Conservation (phyloP, 306 rosid species). For the Vicia villosa region DNA sequence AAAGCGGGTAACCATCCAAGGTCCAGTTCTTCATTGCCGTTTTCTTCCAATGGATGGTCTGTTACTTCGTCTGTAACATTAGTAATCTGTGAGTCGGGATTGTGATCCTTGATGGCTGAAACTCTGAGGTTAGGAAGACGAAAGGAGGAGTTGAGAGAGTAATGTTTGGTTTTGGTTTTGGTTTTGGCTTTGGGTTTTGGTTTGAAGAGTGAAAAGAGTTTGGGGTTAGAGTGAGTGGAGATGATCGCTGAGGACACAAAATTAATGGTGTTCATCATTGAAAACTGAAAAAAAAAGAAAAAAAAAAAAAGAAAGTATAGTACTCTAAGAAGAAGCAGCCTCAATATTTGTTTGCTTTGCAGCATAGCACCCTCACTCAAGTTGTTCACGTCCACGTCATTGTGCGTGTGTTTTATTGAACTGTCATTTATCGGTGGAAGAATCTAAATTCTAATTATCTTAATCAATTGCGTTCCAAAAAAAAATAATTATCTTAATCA, state of each 20-base stretch:
- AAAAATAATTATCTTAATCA: too few species aligned
- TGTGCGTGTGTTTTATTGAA: too few species aligned
- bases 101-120: slow-evolving; percentile 50
- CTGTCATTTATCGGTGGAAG: too few species aligned
- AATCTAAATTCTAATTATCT: too few species aligned
- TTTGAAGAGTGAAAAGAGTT: slow-evolving; percentile 4
- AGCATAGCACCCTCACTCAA: too few species aligned
- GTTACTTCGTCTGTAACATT: slow-evolving; percentile 46
- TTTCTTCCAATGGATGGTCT: slow-evolving; percentile 19
- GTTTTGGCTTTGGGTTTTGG: slow-evolving; percentile 16
- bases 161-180: slow-evolving; percentile 7
- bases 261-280: slow-evolving; percentile 29
- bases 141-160: slow-evolving; percentile 19
- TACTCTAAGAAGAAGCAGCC: too few species aligned
- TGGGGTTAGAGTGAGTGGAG: slow-evolving; percentile 13
- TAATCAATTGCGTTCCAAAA: too few species aligned
- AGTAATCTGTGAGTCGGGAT: slow-evolving; percentile 27
- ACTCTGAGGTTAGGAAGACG: slow-evolving; percentile 34
- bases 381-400: too few species aligned
- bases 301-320: neutral
- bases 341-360: too few species aligned
- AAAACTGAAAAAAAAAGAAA: neutral
- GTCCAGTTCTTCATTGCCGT: slow-evolving; percentile 41
- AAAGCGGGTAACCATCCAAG: slow-evolving; percentile 77
- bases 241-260: slow-evolving; percentile 27